phyloP scores from a whole-genome alignment of 1,139 yeast species.

The Arxiozyma heterogenica region DNA sequence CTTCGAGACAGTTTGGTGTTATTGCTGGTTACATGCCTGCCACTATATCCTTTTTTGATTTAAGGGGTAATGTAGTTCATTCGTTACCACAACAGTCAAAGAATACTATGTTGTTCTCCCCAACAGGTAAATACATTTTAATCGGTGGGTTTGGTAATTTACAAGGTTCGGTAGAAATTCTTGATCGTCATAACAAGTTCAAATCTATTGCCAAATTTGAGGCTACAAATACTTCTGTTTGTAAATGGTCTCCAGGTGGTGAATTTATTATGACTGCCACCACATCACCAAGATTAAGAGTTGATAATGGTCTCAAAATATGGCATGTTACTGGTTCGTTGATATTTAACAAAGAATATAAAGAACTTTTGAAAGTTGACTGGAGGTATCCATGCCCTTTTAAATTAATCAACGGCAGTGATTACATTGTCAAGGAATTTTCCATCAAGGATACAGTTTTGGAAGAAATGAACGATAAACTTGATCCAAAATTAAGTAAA shows the following conservation, averaged over 20 bases:
- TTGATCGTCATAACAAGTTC: constrained; percentile 86
- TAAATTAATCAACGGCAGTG: constrained; percentile 13
- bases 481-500: constrained; percentile 25
- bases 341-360: constrained; percentile 66
- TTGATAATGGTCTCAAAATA: constrained; percentile 86
- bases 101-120: constrained; percentile 85
- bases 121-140: constrained; percentile 82
- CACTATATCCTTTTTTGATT: constrained; percentile 86
- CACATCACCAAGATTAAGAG: constrained; percentile 92
- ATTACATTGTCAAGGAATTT: constrained; percentile 23
- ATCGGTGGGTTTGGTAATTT: constrained; percentile 98
- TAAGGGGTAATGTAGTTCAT: constrained; percentile 82
- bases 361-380: constrained; percentile 67
- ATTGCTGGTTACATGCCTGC: constrained; percentile 98
- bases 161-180: constrained; percentile 92
- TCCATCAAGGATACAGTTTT: constrained; percentile 43
- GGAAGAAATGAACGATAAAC: constrained; percentile 48
- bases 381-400: constrained; percentile 60
- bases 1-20: constrained; percentile 93
- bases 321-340: constrained; percentile 90
- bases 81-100: constrained; percentile 81
- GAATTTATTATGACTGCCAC: constrained; percentile 90
- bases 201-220: constrained; percentile 70
- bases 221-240: constrained; percentile 88
- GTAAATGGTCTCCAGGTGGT: constrained; percentile 99